phyloP scores from a whole-genome alignment of 768 basidiomycete species.

The Agaricus blazei region DNA sequence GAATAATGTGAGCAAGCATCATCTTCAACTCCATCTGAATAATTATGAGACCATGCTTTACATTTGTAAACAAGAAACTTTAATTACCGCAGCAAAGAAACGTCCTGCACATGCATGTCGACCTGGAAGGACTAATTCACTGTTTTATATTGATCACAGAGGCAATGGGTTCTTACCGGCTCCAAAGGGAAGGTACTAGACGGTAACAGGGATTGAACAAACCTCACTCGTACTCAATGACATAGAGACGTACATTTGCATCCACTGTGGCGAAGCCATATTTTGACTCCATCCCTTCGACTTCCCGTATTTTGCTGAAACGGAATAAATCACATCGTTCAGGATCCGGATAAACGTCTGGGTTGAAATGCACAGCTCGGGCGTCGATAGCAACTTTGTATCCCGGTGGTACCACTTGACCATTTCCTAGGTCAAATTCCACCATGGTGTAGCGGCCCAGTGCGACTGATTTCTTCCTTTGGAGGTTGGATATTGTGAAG shows the following conservation, averaged over 20 bases:
- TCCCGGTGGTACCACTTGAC: conserved; percentile 25
- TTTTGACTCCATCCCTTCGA: conserved; percentile 23
- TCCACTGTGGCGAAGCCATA: conserved; percentile 30
- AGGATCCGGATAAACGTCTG: conserved; percentile 29
- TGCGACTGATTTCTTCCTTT: conserved; percentile 19
- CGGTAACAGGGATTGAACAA: background rate
- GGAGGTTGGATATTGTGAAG: background rate
- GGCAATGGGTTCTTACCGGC: conserved; percentile 21
- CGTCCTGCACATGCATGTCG: conserved; percentile 32
- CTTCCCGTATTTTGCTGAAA: conserved; percentile 28
- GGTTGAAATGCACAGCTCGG: conserved; percentile 29
- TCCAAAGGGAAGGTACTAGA: conserved; percentile 34
- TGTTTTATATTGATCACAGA: background rate
- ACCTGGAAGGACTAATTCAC: conserved; percentile 17
- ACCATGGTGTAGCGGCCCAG: conserved; percentile 23
- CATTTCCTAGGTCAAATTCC: conserved; percentile 25
- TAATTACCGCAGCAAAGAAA: conserved; percentile 31
- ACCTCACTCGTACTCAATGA: background rate
- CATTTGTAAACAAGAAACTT: background rate
- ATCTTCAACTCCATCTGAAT: conserved; percentile 31
- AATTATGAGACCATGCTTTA: background rate
- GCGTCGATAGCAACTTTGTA: conserved; percentile 29
- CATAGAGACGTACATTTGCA: conserved; percentile 22
- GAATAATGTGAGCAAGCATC: conserved; percentile 30
- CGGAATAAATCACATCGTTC: conserved; percentile 30